phyloP scores from a whole-genome alignment of 441 rosid genomes.

The Pelargonium fulgidum region DNA sequence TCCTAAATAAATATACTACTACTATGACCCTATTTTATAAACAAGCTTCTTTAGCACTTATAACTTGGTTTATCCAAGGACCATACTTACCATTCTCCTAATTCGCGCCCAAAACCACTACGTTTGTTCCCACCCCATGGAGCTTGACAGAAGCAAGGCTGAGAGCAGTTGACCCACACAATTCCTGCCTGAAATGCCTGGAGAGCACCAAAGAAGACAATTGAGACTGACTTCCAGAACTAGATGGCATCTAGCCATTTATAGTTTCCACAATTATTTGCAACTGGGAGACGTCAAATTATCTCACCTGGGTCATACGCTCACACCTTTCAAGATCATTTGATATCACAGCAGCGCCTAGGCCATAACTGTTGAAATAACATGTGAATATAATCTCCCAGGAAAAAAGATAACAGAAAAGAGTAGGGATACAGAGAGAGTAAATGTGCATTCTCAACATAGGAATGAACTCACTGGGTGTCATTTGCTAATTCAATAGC shows the following conservation, averaged over 20 bases:
- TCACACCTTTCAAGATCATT: constrained; percentile 87
- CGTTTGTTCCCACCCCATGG: constrained; percentile 99
- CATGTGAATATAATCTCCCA: constrained; percentile 16
- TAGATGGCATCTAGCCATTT: background rate
- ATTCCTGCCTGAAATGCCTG: constrained; percentile 81
- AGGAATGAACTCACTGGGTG: constrained; percentile 54
- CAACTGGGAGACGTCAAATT: background rate
- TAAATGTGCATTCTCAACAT: constrained; percentile 1
- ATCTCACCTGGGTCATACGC: constrained; percentile 73
- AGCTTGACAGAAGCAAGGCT: constrained; percentile 94
- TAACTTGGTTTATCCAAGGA: constrained; percentile 7
- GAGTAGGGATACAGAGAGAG: background rate
- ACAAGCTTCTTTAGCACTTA: background rate
- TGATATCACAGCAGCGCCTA: constrained; percentile 83
- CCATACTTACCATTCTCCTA: constrained; percentile 89
- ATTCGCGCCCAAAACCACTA: constrained; percentile 94
- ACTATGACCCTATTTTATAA: background rate
- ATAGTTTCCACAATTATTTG: background rate
- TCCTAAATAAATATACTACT: background rate
- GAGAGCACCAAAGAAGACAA: constrained; percentile 17
- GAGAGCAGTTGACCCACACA: constrained; percentile 95
- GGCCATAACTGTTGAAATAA: constrained; percentile 51
- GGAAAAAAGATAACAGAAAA: background rate
- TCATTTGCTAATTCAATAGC: constrained; percentile 91
- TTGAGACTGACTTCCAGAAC: background rate